A percentile compares a stretch with the other conserved stretches of the same genome.
Evolutionary conservation across 2,329 filamentous ascomycete genomes (phyloP).

Genomic region (Seiridium cupressi): DNA sequence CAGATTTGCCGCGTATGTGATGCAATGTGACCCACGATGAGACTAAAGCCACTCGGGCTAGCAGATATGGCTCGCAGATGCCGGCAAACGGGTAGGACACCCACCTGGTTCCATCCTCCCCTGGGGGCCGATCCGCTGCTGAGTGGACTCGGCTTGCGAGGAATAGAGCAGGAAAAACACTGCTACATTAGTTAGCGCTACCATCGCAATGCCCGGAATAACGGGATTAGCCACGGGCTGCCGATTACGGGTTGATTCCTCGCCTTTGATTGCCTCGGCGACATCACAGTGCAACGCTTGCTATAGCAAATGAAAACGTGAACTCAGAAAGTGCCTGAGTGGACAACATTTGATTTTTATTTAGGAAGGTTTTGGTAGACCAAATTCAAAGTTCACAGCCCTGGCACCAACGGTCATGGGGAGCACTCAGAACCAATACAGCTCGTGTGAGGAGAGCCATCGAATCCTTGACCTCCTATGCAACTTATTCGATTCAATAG

Average conservation of each 20-base stretch:
- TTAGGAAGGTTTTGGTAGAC: too few species aligned
- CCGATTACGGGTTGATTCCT: background rate
- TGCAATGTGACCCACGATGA: background rate
- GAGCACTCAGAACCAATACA: background rate
- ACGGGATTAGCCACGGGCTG: background rate
- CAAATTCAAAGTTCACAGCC: background rate
- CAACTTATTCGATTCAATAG: slow-evolving; percentile 5
- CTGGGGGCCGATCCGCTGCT: background rate
- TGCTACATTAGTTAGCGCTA: background rate
- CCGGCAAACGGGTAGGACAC: background rate
- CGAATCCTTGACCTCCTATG: background rate
- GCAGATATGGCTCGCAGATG: background rate
- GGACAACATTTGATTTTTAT: too few species aligned
- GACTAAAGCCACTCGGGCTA: background rate
- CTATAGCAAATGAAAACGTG: too few species aligned
- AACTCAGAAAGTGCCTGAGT: too few species aligned
- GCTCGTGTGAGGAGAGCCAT: background rate
- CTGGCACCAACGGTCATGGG: background rate
- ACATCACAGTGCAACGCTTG: too few species aligned
- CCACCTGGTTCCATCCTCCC: background rate
- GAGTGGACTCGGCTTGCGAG: background rate
- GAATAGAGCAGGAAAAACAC: background rate
- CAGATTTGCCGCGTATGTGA: background rate
- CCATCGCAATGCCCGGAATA: background rate
- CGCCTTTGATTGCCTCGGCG: background rate